Conservation (phyloP, 176 grass and related monocot genomes). For the Saccharum spontaneum region DNA sequence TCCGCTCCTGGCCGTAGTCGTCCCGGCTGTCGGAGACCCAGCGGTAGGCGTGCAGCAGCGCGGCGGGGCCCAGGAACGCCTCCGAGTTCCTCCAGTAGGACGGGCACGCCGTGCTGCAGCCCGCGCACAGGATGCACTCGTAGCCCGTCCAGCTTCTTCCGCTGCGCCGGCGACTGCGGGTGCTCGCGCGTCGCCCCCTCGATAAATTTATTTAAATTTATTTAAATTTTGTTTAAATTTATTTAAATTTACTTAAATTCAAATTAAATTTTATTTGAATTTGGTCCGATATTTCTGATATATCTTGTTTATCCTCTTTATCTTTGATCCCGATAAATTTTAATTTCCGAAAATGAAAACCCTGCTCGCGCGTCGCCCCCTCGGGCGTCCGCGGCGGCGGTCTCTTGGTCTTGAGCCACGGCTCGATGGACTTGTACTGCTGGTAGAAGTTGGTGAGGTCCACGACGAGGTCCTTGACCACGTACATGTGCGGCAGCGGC, state of each 20-base stretch:
- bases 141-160: slow-evolving; percentile 71
- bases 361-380: not conserved
- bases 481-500: slow-evolving; percentile 77
- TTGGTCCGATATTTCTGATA: no score
- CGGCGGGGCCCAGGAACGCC: slow-evolving; percentile 63
- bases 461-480: slow-evolving; percentile 75
- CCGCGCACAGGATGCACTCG: slow-evolving; percentile 82
- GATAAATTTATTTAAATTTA: no score
- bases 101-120: slow-evolving; percentile 74
- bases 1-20: slow-evolving; percentile 50
- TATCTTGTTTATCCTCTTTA: no score
- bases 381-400: not conserved
- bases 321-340: no score
- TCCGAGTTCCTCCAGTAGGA: slow-evolving; percentile 87
- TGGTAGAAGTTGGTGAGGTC: slow-evolving; percentile 81
- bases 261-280: no score
- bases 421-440: slow-evolving; percentile 64
- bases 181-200: no score
- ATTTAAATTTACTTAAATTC: no score
- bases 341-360: no score
- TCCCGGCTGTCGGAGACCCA: slow-evolving; percentile 75
- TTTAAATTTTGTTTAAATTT: no score
- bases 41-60: slow-evolving; percentile 56
- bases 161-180: slow-evolving; percentile 47
- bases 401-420: slow-evolving; percentile 23